These are phyloP conservation scores for Talaromyces sp. DNA, from an alignment of 2,329 filamentous ascomycete species.

Conservation along the genomic window DNA sequence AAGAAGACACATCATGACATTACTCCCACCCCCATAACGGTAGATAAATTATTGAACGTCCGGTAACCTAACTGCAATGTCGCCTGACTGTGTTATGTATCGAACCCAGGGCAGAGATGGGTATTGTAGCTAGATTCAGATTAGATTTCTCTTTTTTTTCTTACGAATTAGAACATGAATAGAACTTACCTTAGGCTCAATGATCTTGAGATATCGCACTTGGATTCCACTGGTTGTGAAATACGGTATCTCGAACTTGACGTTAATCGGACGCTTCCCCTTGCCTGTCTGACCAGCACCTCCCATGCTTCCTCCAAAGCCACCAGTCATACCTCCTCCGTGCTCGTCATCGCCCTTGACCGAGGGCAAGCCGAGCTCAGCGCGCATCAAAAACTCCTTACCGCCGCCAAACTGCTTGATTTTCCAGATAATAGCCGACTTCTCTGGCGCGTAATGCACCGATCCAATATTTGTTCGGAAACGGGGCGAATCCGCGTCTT, in stretches of 20 bases:
- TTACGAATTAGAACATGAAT: neutral
- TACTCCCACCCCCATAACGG: conserved; percentile 6
- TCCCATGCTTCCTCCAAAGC: conserved; percentile 95
- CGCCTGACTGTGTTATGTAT: conserved; percentile 96
- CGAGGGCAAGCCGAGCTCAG: conserved; percentile 87
- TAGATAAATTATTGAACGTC: conserved; percentile 62
- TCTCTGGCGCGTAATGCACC: conserved; percentile 95
- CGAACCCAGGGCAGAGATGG: conserved; percentile 94
- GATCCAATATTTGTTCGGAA: conserved; percentile 97
- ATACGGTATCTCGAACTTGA: conserved; percentile 99
- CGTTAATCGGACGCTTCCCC: conserved; percentile 92
- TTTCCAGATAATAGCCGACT: conserved; percentile 98
- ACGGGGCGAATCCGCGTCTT: conserved; percentile 90
- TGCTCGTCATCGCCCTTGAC: conserved; percentile 94
- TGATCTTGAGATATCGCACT: conserved; percentile 97
- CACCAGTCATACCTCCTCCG: conserved; percentile 94
- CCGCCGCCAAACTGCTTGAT: conserved; percentile 99
- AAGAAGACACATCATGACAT: neutral
- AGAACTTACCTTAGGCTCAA: conserved; percentile 84
- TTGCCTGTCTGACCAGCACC: conserved; percentile 73
- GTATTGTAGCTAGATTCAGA: conserved; percentile 73
- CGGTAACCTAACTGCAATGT: conserved; percentile 92
- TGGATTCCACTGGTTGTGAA: conserved; percentile 99
- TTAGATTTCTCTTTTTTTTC: neutral
- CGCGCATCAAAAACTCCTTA: conserved; percentile 98